Evolutionary conservation across 2,329 filamentous ascomycete genomes (phyloP).

Genomic region (Coniochaeta sp.): DNA sequence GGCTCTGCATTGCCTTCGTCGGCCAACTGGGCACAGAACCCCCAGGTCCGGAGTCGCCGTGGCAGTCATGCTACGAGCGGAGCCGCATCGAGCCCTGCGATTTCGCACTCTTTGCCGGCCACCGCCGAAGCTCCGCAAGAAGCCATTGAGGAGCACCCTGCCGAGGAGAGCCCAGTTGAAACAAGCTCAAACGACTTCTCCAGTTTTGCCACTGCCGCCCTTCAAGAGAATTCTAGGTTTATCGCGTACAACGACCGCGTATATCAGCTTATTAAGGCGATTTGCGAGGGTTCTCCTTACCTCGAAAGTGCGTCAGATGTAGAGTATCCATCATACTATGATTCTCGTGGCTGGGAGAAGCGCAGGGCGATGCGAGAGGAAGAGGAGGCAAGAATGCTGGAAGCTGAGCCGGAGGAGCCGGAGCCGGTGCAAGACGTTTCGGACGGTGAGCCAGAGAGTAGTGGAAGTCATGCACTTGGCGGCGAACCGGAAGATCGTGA

Average conservation of each 20-base stretch:
- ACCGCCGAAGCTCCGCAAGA: conserved; percentile 44
- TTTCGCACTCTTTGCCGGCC: conserved; percentile 51
- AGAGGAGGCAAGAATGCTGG: conserved; percentile 49
- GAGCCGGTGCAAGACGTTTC: conserved; percentile 37
- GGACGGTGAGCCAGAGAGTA: conserved; percentile 75
- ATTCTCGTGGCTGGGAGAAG: conserved; percentile 74
- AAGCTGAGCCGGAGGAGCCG: conserved; percentile 41
- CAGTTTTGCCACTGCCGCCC: too few relatives aligned
- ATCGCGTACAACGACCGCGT: too few relatives aligned
- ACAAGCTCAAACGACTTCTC: too few relatives aligned
- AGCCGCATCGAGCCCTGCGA: conserved; percentile 74
- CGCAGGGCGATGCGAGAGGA: conserved; percentile 71
- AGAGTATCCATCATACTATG: conserved; percentile 69
- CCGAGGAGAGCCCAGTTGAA: too few relatives aligned
- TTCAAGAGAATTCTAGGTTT: too few relatives aligned
- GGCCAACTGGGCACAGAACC: conserved; percentile 81
- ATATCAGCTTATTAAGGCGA: conserved; percentile 28
- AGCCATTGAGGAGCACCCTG: conserved; percentile 25
- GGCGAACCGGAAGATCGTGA: conserved; percentile 86
- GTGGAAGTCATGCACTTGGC: conserved; percentile 78
- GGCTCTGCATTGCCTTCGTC: conserved; percentile 87
- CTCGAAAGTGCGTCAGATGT: conserved; percentile 12
- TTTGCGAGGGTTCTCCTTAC: conserved; percentile 29
- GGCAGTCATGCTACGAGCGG: conserved; percentile 77
- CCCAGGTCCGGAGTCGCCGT: conserved; percentile 58